Conservation (phyloP, 1,139 yeast genomes). For the Protomyces gravidus region DNA sequence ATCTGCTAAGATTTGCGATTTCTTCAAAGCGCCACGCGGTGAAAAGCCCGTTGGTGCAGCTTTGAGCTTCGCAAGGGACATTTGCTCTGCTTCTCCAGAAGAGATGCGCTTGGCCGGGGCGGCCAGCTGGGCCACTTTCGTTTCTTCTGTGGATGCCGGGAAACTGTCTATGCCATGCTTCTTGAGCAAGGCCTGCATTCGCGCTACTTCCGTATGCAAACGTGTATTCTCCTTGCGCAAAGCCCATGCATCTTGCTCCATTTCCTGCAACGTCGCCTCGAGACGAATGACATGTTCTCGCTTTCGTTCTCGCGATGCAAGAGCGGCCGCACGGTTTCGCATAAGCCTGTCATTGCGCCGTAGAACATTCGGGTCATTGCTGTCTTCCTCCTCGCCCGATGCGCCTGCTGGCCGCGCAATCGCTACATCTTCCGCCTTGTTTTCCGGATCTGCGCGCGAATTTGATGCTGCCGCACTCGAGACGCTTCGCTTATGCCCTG, state of each 20-base stretch:
- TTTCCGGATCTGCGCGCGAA: background rate
- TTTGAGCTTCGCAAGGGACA: background rate
- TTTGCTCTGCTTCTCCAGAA: background rate
- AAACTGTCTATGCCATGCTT: slow-evolving; percentile 3
- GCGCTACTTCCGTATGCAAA: slow-evolving; percentile 10
- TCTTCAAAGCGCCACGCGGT: slow-evolving; percentile 24
- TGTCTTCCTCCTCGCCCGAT: slow-evolving; percentile 7
- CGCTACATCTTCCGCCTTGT: background rate
- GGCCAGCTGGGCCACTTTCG: background rate
- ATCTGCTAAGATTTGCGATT: slow-evolving; percentile 17
- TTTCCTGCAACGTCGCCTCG: slow-evolving; percentile 11
- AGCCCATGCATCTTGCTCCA: slow-evolving; percentile 8
- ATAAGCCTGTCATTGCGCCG: slow-evolving; percentile 23
- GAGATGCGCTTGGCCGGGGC: background rate
- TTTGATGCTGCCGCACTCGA: slow-evolving; percentile 9
- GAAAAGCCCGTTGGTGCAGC: slow-evolving; percentile 28
- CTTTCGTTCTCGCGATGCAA: slow-evolving; percentile 25
- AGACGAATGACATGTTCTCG: slow-evolving; percentile 25
- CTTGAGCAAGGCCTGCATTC: slow-evolving; percentile 6
- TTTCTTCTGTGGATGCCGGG: background rate
- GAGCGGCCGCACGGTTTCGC: slow-evolving; percentile 28
- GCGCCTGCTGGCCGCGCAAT: slow-evolving; percentile 1
- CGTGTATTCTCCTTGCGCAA: background rate
- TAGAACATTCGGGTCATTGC: slow-evolving; percentile 11
- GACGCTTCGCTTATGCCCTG: slow-evolving; percentile 17